A percentile compares a stretch with the other conserved stretches of the same genome.
phyloP scores from a whole-genome alignment of 2,329 filamentous ascomycete species.

The Cryoendolithus antarcticus region DNA sequence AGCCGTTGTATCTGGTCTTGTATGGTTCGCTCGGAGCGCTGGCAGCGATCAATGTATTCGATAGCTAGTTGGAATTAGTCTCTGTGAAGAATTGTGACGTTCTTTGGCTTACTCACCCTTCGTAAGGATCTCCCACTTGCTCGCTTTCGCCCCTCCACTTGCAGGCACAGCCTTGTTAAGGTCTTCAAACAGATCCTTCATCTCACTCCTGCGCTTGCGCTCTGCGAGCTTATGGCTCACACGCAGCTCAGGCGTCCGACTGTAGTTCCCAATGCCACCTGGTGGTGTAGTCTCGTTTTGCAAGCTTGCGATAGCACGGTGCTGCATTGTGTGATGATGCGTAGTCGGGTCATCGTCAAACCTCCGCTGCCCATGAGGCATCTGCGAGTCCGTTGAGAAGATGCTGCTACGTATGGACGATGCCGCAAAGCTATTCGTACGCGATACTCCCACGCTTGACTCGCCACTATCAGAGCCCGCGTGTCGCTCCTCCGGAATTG shows the following conservation, averaged over 20 bases:
- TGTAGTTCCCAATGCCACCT: conserved; percentile 60
- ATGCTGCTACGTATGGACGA: conserved; percentile 71
- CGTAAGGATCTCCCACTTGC: conserved; percentile 79
- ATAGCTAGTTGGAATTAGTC: conserved; percentile 27
- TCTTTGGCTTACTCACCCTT: conserved; percentile 49
- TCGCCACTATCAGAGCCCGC: conserved; percentile 35
- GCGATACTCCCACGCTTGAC: conserved; percentile 45
- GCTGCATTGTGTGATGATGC: conserved; percentile 67
- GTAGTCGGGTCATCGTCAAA: conserved; percentile 50
- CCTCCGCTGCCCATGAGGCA: conserved; percentile 59
- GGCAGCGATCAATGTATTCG: conserved; percentile 33
- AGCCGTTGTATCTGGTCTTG: conserved; percentile 29
- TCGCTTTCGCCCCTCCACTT: conserved; percentile 70
- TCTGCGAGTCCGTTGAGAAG: conserved; percentile 59
- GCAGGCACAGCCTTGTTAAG: conserved; percentile 70
- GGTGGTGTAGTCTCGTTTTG: conserved; percentile 42
- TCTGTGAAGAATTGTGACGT: background rate
- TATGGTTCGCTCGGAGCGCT: conserved; percentile 27
- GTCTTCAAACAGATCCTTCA: conserved; percentile 79
- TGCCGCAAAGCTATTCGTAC: conserved; percentile 63
- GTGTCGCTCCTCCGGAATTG: conserved; percentile 41
- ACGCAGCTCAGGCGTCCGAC: conserved; percentile 66
- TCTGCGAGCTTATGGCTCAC: conserved; percentile 79
- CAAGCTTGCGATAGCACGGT: conserved; percentile 57
- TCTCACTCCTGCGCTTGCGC: conserved; percentile 70